phyloP scores from a whole-genome alignment of 805 yeast species.

The Kuraishia floccosa region DNA sequence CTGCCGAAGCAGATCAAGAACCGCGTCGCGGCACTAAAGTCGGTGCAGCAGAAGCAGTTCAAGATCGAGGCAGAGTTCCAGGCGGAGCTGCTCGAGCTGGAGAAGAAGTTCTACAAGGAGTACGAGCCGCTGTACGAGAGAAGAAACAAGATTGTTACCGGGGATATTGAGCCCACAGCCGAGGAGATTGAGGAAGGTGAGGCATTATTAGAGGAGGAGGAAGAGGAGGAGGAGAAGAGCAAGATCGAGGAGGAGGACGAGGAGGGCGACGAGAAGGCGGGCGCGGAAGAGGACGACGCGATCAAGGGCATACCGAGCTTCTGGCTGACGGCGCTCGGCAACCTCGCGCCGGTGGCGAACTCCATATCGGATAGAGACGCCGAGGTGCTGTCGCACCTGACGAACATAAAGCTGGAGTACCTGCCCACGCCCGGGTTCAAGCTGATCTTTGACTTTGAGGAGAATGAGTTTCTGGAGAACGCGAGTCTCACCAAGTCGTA shows the following conservation, averaged over 20 bases:
- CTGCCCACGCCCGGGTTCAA: conserved; percentile 81
- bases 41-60: conserved; percentile 70
- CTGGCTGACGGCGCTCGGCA: conserved; percentile 94
- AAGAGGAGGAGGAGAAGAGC: conserved; percentile 28
- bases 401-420: conserved; percentile 70
- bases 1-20: conserved; percentile 65
- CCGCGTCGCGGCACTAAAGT: conserved; percentile 73
- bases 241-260: conserved; percentile 28
- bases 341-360: conserved; percentile 69
- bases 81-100: conserved; percentile 76
- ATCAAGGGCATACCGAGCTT: conserved; percentile 81
- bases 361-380: conserved; percentile 84
- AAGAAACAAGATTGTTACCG: conserved; percentile 63
- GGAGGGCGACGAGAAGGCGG: conserved; percentile 19
- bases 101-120: conserved; percentile 61
- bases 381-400: conserved; percentile 62
- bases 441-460: conserved; percentile 69
- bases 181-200: conserved; percentile 77
- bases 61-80: conserved; percentile 86
- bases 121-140: conserved; percentile 69
- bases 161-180: conserved; percentile 63
- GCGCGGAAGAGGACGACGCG: conserved; percentile 14
- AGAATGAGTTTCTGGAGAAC: conserved; percentile 71
- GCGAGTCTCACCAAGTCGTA: conserved; percentile 70
- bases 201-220: conserved; percentile 43